Evolutionary conservation across 768 basidiomycete species (phyloP).

Genomic region (Hypsizygus marmoreus): DNA sequence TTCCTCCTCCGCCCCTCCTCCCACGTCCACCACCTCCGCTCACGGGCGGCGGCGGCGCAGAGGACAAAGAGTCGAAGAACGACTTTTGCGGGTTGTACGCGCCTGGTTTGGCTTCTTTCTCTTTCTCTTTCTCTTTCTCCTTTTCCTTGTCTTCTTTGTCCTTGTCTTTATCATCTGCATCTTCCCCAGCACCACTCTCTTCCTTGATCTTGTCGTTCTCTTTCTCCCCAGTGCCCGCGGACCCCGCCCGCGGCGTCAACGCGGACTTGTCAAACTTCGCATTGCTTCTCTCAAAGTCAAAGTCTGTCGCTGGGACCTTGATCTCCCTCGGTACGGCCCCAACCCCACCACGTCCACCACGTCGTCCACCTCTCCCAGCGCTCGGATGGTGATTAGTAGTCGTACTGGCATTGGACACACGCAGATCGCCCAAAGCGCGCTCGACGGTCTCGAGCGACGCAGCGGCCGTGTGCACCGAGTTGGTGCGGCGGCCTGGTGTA

Average conservation of each 20-base stretch:
- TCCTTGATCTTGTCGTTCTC: constrained; percentile 21
- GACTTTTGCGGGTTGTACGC: constrained; percentile 80
- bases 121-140: constrained; percentile 33
- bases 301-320: constrained; percentile 76
- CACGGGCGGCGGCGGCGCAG: constrained; percentile 22
- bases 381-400: constrained; percentile 6
- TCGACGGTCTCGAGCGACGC: constrained; percentile 73
- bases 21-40: constrained; percentile 29
- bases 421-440: constrained; percentile 54
- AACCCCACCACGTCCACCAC: constrained; percentile 23
- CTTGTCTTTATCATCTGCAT: constrained; percentile 28
- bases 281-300: constrained; percentile 79
- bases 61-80: constrained; percentile 76
- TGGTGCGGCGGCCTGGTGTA: constrained; percentile 31
- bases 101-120: constrained; percentile 33
- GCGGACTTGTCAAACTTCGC: constrained; percentile 81
- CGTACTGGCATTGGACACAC: constrained; percentile 35
- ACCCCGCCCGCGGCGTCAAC: constrained; percentile 33
- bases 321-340: constrained; percentile 32
- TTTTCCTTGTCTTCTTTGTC: constrained; percentile 23
- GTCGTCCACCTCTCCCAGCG: constrained; percentile 19
- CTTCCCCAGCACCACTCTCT: constrained; percentile 31
- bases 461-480: constrained; percentile 69
- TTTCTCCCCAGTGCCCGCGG: constrained; percentile 20
- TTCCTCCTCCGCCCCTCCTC: constrained; percentile 42